A percentile compares a stretch with the other conserved stretches of the same genome.
Conservation (phyloP, 441 rosid genomes). For the Euphorbia celastroides region DNA sequence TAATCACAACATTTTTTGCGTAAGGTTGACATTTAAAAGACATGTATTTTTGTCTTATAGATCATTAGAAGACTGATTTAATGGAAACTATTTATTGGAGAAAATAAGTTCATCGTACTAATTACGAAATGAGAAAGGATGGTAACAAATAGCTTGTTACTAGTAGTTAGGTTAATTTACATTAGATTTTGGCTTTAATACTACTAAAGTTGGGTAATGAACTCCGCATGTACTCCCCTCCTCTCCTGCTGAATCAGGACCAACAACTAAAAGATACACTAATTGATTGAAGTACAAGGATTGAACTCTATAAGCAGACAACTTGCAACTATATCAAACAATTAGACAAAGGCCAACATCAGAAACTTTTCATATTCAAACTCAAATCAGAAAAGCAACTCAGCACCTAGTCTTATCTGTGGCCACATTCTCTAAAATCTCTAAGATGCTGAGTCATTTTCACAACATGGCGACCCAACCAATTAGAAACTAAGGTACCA, state of each 20-base stretch:
- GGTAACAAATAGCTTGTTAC: background rate
- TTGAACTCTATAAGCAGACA: no score
- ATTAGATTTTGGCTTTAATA: background rate
- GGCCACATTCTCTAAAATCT: background rate
- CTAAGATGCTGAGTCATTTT: background rate
- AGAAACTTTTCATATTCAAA: background rate
- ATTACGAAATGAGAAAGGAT: no score
- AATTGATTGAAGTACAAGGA: background rate
- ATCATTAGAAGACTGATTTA: background rate
- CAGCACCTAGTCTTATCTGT: background rate
- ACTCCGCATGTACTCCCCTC: background rate
- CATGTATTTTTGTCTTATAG: background rate
- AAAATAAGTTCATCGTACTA: background rate
- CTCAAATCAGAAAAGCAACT: background rate
- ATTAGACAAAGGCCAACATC: background rate
- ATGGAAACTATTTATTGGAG: background rate
- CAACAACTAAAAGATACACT: background rate
- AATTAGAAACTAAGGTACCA: background rate
- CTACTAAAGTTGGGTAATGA: background rate
- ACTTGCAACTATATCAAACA: background rate
- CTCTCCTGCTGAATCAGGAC: background rate
- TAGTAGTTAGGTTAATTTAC: no score
- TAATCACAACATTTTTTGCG: background rate
- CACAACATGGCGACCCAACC: background rate
- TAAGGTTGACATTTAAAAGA: no score